Conservation (phyloP, 441 rosid genomes). For the Kokia cookei region DNA sequence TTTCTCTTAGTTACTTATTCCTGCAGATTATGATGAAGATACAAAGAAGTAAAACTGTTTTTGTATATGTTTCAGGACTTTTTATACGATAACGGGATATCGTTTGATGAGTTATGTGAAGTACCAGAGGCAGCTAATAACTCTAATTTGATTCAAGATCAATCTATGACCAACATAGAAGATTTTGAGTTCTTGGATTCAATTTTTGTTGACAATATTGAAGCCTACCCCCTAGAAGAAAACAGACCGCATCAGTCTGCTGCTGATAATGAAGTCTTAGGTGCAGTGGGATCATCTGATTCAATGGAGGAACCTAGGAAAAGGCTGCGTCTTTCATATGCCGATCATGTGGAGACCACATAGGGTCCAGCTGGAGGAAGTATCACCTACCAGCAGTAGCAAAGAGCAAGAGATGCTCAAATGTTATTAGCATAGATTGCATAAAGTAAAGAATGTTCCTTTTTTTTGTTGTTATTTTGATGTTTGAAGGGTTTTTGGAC, state of each 20-base stretch:
- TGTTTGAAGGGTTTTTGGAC: background rate
- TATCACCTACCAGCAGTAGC: background rate
- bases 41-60: background rate
- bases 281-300: background rate
- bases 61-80: background rate
- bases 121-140: background rate
- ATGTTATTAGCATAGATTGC: background rate
- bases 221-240: background rate
- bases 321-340: background rate
- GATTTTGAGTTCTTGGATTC: background rate
- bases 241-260: background rate
- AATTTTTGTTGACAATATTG: background rate
- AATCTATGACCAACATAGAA: background rate
- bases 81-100: background rate
- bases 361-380: background rate
- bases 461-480: background rate
- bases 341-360: background rate
- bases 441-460: background rate
- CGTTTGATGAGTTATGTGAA: background rate
- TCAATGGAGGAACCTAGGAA: background rate
- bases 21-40: background rate
- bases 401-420: background rate
- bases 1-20: background rate
- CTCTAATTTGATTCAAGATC: conserved; percentile 1
- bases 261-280: background rate